These are phyloP conservation scores for Rhynchospora tenuis DNA, from an alignment of 176 grass and related monocot genomes.

Conservation along the genomic window DNA sequence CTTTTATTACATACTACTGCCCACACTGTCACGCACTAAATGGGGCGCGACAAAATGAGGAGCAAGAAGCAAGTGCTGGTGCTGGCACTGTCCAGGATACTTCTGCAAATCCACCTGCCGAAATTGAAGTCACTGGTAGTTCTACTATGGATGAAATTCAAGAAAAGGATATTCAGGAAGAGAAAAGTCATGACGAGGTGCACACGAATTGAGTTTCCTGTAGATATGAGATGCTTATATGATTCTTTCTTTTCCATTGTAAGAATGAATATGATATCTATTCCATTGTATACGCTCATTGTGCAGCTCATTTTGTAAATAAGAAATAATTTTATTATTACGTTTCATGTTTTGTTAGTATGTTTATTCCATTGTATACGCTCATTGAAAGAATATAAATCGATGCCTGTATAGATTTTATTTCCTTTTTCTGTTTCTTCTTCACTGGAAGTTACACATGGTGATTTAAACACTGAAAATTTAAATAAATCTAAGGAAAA, in stretches of 20 bases:
- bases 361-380: too few species aligned
- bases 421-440: neutral
- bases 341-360: too few species aligned
- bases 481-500: neutral
- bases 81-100: conserved; percentile 48
- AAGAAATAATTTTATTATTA: neutral
- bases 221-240: conserved; percentile 1
- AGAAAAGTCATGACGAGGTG: neutral
- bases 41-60: conserved; percentile 38
- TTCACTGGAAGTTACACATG: neutral
- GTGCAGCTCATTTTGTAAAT: conserved; percentile 9
- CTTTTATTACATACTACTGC: conserved; percentile 80
- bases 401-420: neutral
- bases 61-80: conserved; percentile 34
- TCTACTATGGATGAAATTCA: conserved; percentile 25
- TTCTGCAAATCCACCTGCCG: conserved; percentile 27
- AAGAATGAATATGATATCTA: neutral
- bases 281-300: conserved; percentile 5
- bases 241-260: neutral
- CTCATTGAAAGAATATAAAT: neutral
- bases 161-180: conserved; percentile 8
- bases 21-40: conserved; percentile 84
- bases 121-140: conserved; percentile 14
- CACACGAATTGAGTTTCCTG: neutral
- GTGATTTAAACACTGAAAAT: neutral